Conservation (phyloP, 257 asterid genomes). For the Solanum rostratum region DNA sequence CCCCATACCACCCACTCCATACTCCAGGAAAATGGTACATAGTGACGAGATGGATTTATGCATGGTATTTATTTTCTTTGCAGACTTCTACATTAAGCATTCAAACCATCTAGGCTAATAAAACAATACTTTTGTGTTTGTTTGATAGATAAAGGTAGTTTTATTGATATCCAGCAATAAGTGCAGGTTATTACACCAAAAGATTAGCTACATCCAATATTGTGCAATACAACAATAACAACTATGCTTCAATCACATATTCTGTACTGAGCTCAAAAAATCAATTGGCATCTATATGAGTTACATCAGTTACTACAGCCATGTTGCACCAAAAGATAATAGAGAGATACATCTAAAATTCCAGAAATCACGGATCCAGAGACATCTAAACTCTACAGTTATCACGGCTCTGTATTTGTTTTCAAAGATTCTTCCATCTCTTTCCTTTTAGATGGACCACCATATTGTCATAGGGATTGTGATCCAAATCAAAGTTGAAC, state of each 20-base stretch:
- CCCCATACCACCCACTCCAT: background rate
- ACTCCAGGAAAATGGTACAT: background rate
- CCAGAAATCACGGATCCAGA: background rate
- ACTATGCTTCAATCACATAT: background rate
- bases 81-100: background rate
- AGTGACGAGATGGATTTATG: background rate
- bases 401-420: background rate
- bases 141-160: background rate
- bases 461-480: background rate
- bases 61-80: background rate
- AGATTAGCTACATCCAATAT: background rate
- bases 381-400: background rate
- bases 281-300: background rate
- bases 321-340: background rate
- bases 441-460: background rate
- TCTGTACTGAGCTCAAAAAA: background rate
- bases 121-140: background rate
- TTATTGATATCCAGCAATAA: background rate
- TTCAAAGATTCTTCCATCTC: background rate
- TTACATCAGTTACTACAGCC: background rate
- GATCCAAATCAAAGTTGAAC: background rate
- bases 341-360: background rate
- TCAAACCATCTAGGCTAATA: background rate
- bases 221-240: background rate
- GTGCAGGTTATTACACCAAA: background rate